Conservation (phyloP, 768 basidiomycete genomes). For the Hygrocybe punicea region DNA sequence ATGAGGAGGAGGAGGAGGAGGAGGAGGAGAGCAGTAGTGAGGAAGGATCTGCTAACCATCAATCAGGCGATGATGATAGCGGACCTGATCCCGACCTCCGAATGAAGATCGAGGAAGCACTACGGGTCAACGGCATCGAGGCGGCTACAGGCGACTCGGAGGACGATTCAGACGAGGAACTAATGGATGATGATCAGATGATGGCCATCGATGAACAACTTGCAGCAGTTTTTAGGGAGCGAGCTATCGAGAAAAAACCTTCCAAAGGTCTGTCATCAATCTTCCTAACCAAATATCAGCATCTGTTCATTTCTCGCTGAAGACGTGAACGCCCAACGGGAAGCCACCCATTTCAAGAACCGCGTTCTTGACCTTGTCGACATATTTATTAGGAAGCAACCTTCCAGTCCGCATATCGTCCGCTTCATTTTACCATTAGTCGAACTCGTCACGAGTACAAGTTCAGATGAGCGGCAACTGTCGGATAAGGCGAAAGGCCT, state of each 20-base stretch:
- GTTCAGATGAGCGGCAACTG: constrained; percentile 81
- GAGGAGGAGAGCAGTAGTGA: constrained; percentile 34
- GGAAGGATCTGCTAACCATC: constrained; percentile 32
- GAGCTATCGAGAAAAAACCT: constrained; percentile 55
- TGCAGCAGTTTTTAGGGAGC: constrained; percentile 77
- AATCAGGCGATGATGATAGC: constrained; percentile 35
- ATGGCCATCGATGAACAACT: constrained; percentile 92
- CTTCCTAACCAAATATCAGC: neutral
- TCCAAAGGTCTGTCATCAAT: constrained; percentile 54
- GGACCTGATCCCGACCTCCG: constrained; percentile 61
- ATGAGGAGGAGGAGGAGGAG: constrained; percentile 37
- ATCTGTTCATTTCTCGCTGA: neutral
- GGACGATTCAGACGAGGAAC: constrained; percentile 57
- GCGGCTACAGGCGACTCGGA: constrained; percentile 56
- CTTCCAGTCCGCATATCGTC: constrained; percentile 64
- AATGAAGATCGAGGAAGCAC: constrained; percentile 60
- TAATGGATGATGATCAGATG: constrained; percentile 98
- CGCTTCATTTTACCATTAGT: constrained; percentile 73
- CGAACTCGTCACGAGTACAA: constrained; percentile 62
- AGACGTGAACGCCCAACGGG: constrained; percentile 72
- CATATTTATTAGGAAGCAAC: constrained; percentile 72
- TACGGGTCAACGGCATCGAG: constrained; percentile 57
- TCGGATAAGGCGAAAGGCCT: constrained; percentile 83
- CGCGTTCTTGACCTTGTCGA: constrained; percentile 95
- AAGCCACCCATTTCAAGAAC: constrained; percentile 95